These are phyloP conservation scores for Aspergillus phoenicis DNA, from an alignment of 2,329 filamentous ascomycete genomes.

Conservation along the genomic window DNA sequence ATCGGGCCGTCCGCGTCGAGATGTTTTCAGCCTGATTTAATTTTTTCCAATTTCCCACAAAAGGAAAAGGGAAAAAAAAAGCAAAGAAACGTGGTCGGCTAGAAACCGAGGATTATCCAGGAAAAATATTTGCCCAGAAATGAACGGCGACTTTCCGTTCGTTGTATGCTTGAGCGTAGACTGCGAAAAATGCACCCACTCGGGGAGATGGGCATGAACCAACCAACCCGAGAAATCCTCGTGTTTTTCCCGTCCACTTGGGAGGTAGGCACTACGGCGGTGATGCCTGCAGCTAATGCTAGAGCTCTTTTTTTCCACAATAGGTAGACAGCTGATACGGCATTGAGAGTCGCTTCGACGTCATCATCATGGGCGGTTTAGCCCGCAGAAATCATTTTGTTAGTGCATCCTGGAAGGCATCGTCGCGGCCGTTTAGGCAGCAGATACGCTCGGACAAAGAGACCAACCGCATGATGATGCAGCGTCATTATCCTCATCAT, in stretches of 20 bases:
- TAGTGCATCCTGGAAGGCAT: not conserved
- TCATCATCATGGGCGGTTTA: slow-evolving; percentile 1
- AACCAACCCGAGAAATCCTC: not conserved
- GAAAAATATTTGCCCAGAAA: not conserved
- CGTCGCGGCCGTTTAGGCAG: not conserved
- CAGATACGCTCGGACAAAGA: not conserved
- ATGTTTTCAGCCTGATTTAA: not conserved
- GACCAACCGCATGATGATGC: slow-evolving; percentile 2
- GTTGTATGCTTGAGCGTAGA: not conserved
- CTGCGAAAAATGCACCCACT: slow-evolving; percentile 1
- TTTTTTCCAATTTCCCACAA: no score
- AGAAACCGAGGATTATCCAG: not conserved
- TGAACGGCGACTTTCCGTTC: not conserved
- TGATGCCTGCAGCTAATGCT: slow-evolving; percentile 3
- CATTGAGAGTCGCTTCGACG: not conserved
- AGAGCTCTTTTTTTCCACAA: not conserved
- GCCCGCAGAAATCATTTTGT: not conserved
- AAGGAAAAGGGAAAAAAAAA: no score
- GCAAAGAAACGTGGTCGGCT: not conserved
- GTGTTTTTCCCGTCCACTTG: not conserved
- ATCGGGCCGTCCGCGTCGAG: slow-evolving; percentile 12
- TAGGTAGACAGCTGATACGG: slow-evolving; percentile 1
- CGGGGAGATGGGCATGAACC: not conserved
- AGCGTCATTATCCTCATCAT: not conserved
- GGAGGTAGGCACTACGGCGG: not conserved